Conservation (phyloP, 2,329 filamentous ascomycete species). For the Myriosclerotinia scirpicola region DNA sequence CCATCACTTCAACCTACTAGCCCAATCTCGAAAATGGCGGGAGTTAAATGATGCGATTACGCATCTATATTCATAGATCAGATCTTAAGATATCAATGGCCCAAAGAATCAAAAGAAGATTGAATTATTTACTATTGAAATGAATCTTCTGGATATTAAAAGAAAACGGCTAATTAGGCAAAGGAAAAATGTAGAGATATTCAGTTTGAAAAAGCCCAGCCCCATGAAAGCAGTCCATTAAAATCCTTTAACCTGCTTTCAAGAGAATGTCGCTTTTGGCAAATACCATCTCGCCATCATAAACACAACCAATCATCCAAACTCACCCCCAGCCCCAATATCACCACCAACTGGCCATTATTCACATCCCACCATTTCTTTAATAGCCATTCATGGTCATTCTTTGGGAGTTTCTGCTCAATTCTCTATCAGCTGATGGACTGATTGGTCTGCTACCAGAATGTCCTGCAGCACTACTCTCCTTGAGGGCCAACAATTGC, state of each 20-base stretch:
- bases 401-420: constrained; percentile 95
- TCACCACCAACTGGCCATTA: constrained; percentile 17
- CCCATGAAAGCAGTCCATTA: constrained; percentile 33
- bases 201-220: constrained; percentile 36
- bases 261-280: constrained; percentile 41
- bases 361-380: constrained; percentile 26
- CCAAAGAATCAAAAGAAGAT: constrained; percentile 12
- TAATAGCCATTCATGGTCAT: constrained; percentile 99
- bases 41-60: neutral
- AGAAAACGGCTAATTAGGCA: constrained; percentile 42
- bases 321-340: constrained; percentile 18
- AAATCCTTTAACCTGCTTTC: constrained; percentile 36
- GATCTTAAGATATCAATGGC: neutral
- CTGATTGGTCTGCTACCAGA: constrained; percentile 88
- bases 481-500: constrained; percentile 96
- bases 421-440: constrained; percentile 87
- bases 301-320: constrained; percentile 30
- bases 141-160: constrained; percentile 39
- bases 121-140: constrained; percentile 35
- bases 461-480: constrained; percentile 81
- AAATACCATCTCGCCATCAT: constrained; percentile 38
- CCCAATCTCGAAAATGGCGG: neutral
- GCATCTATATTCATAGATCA: neutral
- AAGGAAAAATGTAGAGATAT: constrained; percentile 40
- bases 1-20: neutral